Base-by-base conservation (phyloP, 805 yeast genomes). In the Barnettozyma populi region DNA sequence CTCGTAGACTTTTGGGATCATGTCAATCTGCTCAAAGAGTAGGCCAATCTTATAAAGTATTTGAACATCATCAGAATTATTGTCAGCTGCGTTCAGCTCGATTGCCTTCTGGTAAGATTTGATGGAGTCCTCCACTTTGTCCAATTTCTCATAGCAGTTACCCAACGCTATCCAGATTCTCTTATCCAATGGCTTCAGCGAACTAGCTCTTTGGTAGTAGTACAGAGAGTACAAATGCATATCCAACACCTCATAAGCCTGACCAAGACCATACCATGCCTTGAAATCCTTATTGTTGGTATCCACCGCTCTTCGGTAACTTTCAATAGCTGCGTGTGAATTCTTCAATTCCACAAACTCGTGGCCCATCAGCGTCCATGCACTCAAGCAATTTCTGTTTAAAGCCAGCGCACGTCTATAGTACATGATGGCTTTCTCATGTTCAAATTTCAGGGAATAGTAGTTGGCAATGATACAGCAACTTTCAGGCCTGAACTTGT, bases 331-430 rank as follows among this genome's bases (percentile, higher is more conserved):
- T 1, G 98, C 98, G 65, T 94, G 96, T 1, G 96, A 85, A 67
- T 94, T 94, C 61, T 92, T 90, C 57, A 94, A 74, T 64, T 94
- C 99, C 14, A 94, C 95, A 69, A 88, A 94, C 68, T 94, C 99
- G 66, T 94, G 99, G 10, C 99, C 99, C 97, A 94, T 90, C 49
- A 94, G 72, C 0, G 98, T 94, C 98, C 98, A 94, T 0, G 98
- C 97, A 52, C 89, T 80, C 18, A 90, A 70, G 56, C 95, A 88
- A 55, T 80, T 80, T 51, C 85, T 79, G 62, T 90, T 86, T 50
- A 94, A 71, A 0, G 87, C 79, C 35, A 94, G 70, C 0, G 99
- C 99, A 47, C 98, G 75, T 57, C 89, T 84, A 61, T 90, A 94
- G 66, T 89, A 90, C 80, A 85, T 80, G 51, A 94, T 88, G 0